phyloP scores from a whole-genome alignment of 23 red algal genomes.

The Gracilaria domingensis region DNA sequence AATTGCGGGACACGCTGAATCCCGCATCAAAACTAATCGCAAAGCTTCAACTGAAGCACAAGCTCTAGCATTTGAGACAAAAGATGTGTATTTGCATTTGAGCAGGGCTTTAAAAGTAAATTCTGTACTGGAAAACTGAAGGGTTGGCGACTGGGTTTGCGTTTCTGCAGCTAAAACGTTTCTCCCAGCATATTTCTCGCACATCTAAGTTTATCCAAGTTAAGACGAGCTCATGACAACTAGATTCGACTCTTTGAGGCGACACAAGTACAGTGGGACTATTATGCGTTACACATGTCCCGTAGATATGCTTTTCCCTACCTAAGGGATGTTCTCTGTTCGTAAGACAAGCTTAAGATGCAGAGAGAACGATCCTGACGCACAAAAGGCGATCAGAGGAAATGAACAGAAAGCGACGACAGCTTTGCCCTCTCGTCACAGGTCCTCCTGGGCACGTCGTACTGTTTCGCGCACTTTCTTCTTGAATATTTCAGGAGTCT shows the following conservation, averaged over 20 bases:
- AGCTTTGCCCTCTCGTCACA: slow-evolving; percentile 17
- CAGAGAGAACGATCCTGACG: slow-evolving; percentile 21
- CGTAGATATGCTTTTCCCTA: slow-evolving; percentile 19
- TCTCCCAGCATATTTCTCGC: slow-evolving; percentile 17
- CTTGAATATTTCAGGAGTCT: slow-evolving; percentile 88
- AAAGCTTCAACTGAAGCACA: slow-evolving; percentile 42
- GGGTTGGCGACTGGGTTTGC: not conserved
- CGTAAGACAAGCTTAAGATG: not conserved
- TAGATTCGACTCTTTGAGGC: slow-evolving; percentile 28
- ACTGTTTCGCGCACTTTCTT: slow-evolving; percentile 93
- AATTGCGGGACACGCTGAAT: slow-evolving; percentile 56
- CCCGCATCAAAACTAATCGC: slow-evolving; percentile 56
- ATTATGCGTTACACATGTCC: not conserved
- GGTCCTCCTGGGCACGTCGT: slow-evolving; percentile 88
- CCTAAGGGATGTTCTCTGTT: slow-evolving; percentile 19
- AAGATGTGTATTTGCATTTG: not conserved
- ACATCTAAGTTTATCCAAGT: slow-evolving; percentile 47
- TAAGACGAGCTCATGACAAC: slow-evolving; percentile 41
- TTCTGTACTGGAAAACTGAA: slow-evolving; percentile 1
- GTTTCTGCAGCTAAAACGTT: not conserved
- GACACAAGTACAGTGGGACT: slow-evolving; percentile 42
- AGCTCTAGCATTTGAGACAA: not conserved
- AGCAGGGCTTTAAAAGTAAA: slow-evolving; percentile 8
- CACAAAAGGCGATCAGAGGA: slow-evolving; percentile 10
- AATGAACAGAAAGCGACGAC: not conserved